These are phyloP conservation scores for Solanum infundibuliforme DNA, from an alignment of 257 asterid species.

Conservation along the genomic window DNA sequence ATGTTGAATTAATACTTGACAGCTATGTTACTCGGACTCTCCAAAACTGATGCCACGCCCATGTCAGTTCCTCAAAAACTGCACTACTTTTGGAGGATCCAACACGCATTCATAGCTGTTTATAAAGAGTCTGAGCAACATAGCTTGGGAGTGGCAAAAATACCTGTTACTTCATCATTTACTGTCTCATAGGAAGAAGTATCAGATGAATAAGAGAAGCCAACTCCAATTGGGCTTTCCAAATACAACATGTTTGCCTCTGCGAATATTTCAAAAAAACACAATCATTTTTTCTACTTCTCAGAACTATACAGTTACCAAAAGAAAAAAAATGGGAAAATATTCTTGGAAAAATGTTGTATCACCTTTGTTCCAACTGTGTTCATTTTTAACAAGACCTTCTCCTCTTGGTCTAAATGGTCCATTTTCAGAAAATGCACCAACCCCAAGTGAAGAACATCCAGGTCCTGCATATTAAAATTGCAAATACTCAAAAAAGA, in stretches of 20 bases:
- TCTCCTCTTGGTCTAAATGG: conserved; percentile 57
- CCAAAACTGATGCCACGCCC: not conserved
- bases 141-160: not conserved
- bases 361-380: conserved; percentile 67
- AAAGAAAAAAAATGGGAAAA: not conserved
- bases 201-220: conserved; percentile 49
- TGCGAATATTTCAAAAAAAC: conserved; percentile 14
- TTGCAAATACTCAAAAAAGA: not conserved
- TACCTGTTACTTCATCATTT: conserved; percentile 54
- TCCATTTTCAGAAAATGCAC: conserved; percentile 77
- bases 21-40: not conserved
- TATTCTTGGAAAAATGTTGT: not conserved
- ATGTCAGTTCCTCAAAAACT: not conserved
- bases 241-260: conserved; percentile 66
- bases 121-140: not conserved
- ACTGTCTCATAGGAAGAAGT: conserved; percentile 33
- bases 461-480: conserved; percentile 48
- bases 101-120: not conserved
- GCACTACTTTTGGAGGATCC: not conserved
- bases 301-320: not conserved
- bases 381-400: conserved; percentile 33
- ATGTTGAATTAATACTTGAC: not conserved
- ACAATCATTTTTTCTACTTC: conserved; percentile 2
- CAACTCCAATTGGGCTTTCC: conserved; percentile 69
- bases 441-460: conserved; percentile 68